Percentiles rank a stretch among this genome's conserved stretches.
These are phyloP conservation scores for Terana coerulea DNA, from an alignment of 768 basidiomycete species.

Conservation along the genomic window DNA sequence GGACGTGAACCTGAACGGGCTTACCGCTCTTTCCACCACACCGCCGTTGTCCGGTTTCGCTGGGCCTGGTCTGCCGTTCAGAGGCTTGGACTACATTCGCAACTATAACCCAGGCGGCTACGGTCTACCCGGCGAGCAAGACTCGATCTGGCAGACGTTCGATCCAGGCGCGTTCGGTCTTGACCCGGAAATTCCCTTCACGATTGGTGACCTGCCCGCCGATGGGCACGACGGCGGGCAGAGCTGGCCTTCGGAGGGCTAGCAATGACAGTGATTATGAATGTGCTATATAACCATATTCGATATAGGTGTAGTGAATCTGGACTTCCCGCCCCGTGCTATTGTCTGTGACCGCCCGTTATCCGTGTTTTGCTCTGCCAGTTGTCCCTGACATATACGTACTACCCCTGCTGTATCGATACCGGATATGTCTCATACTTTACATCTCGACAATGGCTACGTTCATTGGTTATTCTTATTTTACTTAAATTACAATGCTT, in stretches of 20 bases:
- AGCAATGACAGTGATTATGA: constrained; percentile 1
- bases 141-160: constrained; percentile 53
- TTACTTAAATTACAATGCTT: too few relatives aligned
- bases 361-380: constrained; percentile 3
- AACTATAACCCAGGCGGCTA: constrained; percentile 58
- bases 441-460: constrained; percentile 3
- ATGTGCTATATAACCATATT: neutral
- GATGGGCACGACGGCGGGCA: constrained; percentile 18
- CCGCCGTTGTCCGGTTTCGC: constrained; percentile 61
- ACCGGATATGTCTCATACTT: constrained; percentile 3
- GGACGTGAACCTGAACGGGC: constrained; percentile 14
- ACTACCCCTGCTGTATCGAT: constrained; percentile 10
- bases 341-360: neutral
- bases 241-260: constrained; percentile 11
- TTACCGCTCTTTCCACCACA: constrained; percentile 36
- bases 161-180: constrained; percentile 71
- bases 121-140: constrained; percentile 30
- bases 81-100: constrained; percentile 78
- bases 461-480: constrained; percentile 2
- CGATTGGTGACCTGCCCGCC: constrained; percentile 34
- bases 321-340: neutral
- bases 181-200: constrained; percentile 77
- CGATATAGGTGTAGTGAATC: constrained; percentile 4
- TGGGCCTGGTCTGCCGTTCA: constrained; percentile 76
- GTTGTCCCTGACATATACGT: neutral